Conservation (phyloP, 2,329 filamentous ascomycete genomes). For the Alternaria viburni region DNA sequence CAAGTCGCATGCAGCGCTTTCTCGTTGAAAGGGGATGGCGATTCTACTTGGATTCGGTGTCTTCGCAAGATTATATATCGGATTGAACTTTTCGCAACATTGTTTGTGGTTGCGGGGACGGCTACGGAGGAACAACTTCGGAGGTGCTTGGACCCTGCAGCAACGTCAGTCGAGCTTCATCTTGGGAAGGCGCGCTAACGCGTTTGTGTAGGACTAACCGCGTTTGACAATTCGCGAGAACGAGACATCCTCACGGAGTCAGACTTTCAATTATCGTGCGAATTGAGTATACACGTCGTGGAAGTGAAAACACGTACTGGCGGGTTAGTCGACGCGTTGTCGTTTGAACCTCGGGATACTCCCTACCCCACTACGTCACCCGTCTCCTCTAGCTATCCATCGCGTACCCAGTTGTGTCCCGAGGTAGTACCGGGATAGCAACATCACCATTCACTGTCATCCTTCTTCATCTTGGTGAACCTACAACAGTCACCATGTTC, state of each 20-base stretch:
- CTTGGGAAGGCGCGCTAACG: neutral
- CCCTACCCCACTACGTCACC: slow-evolving; percentile 15
- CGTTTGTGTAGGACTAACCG: neutral
- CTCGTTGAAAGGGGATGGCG: neutral
- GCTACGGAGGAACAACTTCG: slow-evolving; percentile 7
- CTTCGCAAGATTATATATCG: neutral
- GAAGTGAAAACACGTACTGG: neutral
- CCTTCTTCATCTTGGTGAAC: neutral
- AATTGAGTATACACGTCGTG: neutral
- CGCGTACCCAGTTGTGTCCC: neutral
- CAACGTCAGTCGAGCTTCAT: neutral
- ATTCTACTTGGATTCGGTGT: no score
- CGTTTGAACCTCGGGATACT: slow-evolving; percentile 2
- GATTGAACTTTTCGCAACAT: neutral
- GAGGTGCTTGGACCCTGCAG: slow-evolving; percentile 18
- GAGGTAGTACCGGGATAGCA: neutral
- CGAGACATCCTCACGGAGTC: neutral
- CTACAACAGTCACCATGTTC: slow-evolving; percentile 18
- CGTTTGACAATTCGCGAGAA: neutral
- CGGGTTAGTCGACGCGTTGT: neutral
- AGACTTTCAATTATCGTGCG: neutral
- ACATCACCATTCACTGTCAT: neutral
- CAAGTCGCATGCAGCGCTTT: slow-evolving; percentile 17
- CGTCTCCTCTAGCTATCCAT: neutral
- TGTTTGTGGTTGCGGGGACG: slow-evolving; percentile 3